These are phyloP conservation scores for Boletus patriciae DNA, from an alignment of 768 basidiomycete species.

Conservation along the genomic window DNA sequence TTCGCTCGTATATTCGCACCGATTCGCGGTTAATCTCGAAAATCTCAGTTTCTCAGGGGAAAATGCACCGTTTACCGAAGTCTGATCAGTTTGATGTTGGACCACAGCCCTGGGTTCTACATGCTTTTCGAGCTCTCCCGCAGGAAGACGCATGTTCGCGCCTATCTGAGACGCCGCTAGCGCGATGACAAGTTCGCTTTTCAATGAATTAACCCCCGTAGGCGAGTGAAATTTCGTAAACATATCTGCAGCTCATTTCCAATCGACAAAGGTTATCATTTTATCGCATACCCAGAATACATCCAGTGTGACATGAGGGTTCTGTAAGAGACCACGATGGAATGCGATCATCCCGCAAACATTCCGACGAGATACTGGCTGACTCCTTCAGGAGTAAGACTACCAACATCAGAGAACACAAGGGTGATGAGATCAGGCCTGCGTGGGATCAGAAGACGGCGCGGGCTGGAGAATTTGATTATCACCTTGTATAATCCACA, in stretches of 20 bases:
- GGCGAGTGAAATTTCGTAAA: conserved; percentile 16
- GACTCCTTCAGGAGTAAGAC: conserved; percentile 88
- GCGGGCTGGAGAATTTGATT: conserved; percentile 12
- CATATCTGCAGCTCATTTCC: conserved; percentile 21
- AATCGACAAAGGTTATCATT: conserved; percentile 38
- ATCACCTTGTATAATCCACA: conserved; percentile 91
- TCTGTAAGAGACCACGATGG: conserved; percentile 4
- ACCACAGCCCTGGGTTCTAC: conserved; percentile 12
- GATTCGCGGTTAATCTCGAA: conserved; percentile 26
- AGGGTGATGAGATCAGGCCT: conserved; percentile 93
- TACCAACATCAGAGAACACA: conserved; percentile 93
- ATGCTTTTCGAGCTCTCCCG: conserved; percentile 15
- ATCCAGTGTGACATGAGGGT: not conserved
- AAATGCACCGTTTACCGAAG: conserved; percentile 20
- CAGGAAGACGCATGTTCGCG: conserved; percentile 22
- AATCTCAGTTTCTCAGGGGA: conserved; percentile 20
- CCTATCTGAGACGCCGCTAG: conserved; percentile 13
- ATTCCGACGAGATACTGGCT: conserved; percentile 95
- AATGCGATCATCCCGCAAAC: conserved; percentile 66
- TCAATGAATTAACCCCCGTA: conserved; percentile 16
- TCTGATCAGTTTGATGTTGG: conserved; percentile 23
- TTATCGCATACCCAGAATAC: conserved; percentile 25
- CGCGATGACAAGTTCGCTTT: conserved; percentile 5
- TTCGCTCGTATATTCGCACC: conserved; percentile 9
- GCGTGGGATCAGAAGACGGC: conserved; percentile 26